Percentiles rank a stretch among this genome's conserved stretches.
phyloP scores from a whole-genome alignment of 352 stramenopile species.

The Pythium myriotylum region DNA sequence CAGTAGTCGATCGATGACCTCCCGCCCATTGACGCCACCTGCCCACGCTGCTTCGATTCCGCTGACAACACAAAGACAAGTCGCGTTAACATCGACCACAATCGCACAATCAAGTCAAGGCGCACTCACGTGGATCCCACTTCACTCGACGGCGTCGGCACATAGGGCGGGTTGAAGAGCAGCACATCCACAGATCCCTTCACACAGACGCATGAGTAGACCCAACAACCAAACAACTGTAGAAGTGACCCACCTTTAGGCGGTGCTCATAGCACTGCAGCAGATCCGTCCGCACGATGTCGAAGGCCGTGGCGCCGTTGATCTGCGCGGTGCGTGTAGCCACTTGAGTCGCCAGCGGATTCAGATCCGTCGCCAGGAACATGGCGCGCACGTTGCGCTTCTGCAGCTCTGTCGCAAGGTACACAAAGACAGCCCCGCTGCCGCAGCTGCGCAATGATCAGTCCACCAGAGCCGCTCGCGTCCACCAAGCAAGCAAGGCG shows the following conservation, averaged over 20 bases:
- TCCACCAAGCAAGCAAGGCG: neutral
- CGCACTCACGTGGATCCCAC: constrained; percentile 84
- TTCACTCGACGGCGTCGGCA: constrained; percentile 96
- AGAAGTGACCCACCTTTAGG: constrained; percentile 38
- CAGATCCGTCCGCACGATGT: constrained; percentile 89
- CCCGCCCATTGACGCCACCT: constrained; percentile 90
- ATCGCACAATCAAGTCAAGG: neutral
- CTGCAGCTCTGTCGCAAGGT: constrained; percentile 81
- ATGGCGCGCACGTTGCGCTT: constrained; percentile 48
- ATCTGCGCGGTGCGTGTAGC: constrained; percentile 80
- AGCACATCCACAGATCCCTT: constrained; percentile 90
- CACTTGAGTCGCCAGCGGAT: constrained; percentile 85
- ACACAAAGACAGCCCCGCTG: constrained; percentile 69
- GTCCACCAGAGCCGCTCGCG: neutral
- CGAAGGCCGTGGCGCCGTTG: constrained; percentile 78
- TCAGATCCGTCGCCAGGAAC: constrained; percentile 94
- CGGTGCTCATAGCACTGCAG: constrained; percentile 58
- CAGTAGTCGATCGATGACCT: constrained; percentile 96
- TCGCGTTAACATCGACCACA: neutral
- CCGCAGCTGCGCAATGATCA: constrained; percentile 39
- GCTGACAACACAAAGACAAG: constrained; percentile 27
- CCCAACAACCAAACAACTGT: neutral
- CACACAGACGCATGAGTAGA: neutral
- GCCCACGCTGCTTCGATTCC: constrained; percentile 97
- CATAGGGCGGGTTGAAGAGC: constrained; percentile 99